Conservation (phyloP, 495 filamentous ascomycete genomes). For the Aspergillus ostianus region DNA sequence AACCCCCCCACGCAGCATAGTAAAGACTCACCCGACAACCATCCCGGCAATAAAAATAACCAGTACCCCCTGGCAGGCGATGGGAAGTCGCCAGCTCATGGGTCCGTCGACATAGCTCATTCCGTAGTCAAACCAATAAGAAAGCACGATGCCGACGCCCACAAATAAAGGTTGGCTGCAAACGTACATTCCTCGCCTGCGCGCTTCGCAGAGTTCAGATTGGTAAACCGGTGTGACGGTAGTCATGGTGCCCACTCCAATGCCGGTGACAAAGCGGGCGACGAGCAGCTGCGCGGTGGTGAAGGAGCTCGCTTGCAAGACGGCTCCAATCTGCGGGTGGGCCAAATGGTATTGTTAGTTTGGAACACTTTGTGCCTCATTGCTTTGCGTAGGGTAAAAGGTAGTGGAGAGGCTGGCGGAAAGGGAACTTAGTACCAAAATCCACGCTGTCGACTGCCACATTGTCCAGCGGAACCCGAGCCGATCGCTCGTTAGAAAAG, state of each 20-base stretch:
- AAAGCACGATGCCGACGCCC: conserved; percentile 34
- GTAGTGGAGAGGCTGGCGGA: background rate
- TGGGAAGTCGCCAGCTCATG: conserved; percentile 44
- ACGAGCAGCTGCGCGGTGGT: conserved; percentile 44
- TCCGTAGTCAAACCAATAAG: conserved; percentile 50
- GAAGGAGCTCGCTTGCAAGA: conserved; percentile 42
- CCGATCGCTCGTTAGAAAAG: conserved; percentile 44
- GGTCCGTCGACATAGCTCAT: conserved; percentile 37
- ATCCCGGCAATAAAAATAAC: conserved; percentile 34
- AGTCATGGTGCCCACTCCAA: conserved; percentile 52
- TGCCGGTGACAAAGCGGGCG: conserved; percentile 47
- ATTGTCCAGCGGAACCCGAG: conserved; percentile 47
- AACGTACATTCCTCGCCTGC: conserved; percentile 43
- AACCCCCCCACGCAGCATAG: background rate
- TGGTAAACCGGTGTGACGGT: conserved; percentile 51
- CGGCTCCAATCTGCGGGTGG: conserved; percentile 41
- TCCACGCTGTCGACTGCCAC: conserved; percentile 37
- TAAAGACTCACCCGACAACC: conserved; percentile 31
- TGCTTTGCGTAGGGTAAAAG: background rate
- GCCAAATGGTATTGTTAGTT: conserved; percentile 6
- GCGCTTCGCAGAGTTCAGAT: conserved; percentile 43
- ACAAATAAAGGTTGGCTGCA: conserved; percentile 45
- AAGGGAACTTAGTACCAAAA: conserved; percentile 22
- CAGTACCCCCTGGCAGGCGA: conserved; percentile 44
- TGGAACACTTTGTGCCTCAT: background rate